Conservation (phyloP, 306 rosid species). For the Quercus aquifolioides region DNA sequence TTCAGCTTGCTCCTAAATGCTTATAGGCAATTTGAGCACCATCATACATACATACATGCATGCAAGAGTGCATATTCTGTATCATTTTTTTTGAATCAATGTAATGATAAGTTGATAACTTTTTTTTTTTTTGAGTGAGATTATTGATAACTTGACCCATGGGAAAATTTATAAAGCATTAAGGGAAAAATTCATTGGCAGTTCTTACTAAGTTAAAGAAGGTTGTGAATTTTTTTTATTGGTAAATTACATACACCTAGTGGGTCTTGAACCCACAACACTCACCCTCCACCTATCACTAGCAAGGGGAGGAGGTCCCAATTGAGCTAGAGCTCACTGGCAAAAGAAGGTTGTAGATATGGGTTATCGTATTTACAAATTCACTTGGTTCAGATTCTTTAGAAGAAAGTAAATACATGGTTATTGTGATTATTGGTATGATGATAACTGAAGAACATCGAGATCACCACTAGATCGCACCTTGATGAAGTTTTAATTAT, state of each 20-base stretch:
- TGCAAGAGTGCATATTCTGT: background rate
- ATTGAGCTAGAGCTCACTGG: too few relatives aligned
- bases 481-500: background rate
- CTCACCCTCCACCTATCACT: too few relatives aligned
- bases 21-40: background rate
- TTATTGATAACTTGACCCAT: background rate
- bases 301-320: too few relatives aligned
- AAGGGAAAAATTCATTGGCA: too few relatives aligned
- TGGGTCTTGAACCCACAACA: too few relatives aligned
- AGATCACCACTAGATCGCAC: background rate
- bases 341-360: background rate
- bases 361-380: background rate
- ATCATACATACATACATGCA: background rate
- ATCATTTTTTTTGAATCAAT: background rate
- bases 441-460: background rate
- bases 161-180: background rate
- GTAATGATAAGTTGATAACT: background rate
- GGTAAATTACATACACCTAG: too few relatives aligned
- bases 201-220: background rate
- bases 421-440: background rate
- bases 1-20: constrained; percentile 7
- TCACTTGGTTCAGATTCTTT: background rate
- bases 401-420: background rate
- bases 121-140: too few relatives aligned
- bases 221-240: background rate